phyloP scores from a whole-genome alignment of 2,329 filamentous ascomycete species.

The Rhynchosporium graminicola region DNA sequence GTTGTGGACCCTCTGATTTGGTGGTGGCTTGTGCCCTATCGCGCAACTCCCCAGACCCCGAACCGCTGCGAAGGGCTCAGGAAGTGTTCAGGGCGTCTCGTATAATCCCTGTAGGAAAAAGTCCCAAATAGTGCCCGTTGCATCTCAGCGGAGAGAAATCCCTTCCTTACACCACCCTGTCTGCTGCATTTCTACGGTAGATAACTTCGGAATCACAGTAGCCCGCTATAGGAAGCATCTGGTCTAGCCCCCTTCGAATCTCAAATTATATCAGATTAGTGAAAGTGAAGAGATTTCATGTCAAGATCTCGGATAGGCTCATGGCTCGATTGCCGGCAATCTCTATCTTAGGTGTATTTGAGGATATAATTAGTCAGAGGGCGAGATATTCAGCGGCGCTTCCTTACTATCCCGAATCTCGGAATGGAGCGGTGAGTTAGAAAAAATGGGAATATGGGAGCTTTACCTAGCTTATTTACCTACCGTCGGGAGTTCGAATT shows the following conservation, averaged over 20 bases:
- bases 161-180: neutral
- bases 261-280: conserved; percentile 1
- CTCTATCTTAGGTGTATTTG: neutral
- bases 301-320: neutral
- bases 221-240: no score
- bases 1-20: neutral
- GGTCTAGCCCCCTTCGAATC: neutral
- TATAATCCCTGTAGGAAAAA: neutral
- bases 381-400: conserved; percentile 6
- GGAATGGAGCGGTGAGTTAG: conserved; percentile 6
- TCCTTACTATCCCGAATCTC: neutral
- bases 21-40: neutral
- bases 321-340: neutral
- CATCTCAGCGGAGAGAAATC: neutral
- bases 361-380: conserved; percentile 9
- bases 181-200: neutral
- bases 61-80: neutral
- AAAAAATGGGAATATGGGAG: neutral
- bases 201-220: neutral
- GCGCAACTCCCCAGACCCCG: neutral
- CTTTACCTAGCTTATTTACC: neutral
- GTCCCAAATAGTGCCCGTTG: conserved; percentile 11
- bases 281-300: neutral
- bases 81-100: conserved; percentile 7
- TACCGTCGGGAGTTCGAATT: neutral